Evolutionary conservation across 1,284 basidiomycete genomes (phyloP), one percentile per base, ranked within the genome.

Genomic region (Singerocomus rubriflavus): DNA sequence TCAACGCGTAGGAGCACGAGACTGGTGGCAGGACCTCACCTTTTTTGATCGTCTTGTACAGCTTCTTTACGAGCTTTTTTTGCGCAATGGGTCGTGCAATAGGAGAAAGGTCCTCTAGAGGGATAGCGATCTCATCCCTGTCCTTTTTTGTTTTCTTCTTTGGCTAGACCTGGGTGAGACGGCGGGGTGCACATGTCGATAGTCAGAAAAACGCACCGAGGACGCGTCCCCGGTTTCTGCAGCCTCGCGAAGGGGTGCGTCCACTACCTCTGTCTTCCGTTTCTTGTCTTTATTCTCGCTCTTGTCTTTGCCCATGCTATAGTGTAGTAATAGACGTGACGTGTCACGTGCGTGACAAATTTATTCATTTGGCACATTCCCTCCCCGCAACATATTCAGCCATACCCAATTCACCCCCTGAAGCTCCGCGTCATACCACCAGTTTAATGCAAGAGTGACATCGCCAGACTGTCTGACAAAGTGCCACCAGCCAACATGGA

Each of bases 401-500:
- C 81, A 73, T 9, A 84, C 75, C 87, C 87, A 91, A 10, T 74
- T 70, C 68, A 79, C 78, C 6, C 88, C 88, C 48, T 76, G 71
- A 63, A 82, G 78, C 60, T 90, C 85, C 58, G 85, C 77, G 59
- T 93, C 90, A 64, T 91, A 93, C 84, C 85, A 95, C 84, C 91
- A 93, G 61, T 95, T 96, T 29, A 93, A 66, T 1, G 92, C 92
- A 46, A 94, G 84, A 0, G 78, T 82, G 7, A 77, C 72, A 58
- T 79, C 70, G 17, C 74, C 77, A 53, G 82, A 71, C 68, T 91
- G 79, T 31, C 78, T 74, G 38, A 96, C 92, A 63, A 88, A 80
- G 67, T 96, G 93, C 85, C 88, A 96, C 93, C 93, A 96, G 0
- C 90, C 85, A 2, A 87, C 81, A 16, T 93, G 93, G 26, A 96